phyloP scores from a whole-genome alignment of 371 early-diverging fungal species.

The Capillidium rhysosporum region DNA sequence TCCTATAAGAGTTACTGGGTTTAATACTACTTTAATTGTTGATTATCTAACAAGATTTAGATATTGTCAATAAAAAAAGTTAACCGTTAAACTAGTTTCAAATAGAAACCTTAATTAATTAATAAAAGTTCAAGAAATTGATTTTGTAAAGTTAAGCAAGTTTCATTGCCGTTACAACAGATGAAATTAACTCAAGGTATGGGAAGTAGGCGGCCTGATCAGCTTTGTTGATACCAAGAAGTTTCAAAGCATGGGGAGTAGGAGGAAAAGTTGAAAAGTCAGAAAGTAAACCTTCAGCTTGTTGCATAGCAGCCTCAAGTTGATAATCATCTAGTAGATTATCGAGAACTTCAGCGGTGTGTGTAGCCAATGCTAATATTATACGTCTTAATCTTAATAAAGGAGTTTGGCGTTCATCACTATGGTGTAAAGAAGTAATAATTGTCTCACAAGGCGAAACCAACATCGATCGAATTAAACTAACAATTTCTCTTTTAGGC shows the following conservation, averaged over 20 bases:
- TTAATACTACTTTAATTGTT: no score
- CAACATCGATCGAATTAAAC: constrained; percentile 55
- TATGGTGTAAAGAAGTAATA: constrained; percentile 17
- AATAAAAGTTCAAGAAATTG: no score
- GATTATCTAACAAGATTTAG: no score
- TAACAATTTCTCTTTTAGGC: constrained; percentile 67
- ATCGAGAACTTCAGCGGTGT: constrained; percentile 89
- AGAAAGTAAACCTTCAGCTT: not conserved
- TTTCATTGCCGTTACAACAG: not conserved
- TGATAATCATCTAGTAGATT: constrained; percentile 19
- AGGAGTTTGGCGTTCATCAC: constrained; percentile 15
- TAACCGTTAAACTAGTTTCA: no score
- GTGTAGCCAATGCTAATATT: constrained; percentile 86
- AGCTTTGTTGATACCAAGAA: not conserved
- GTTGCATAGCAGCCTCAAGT: not conserved
- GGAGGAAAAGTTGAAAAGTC: constrained; percentile 1
- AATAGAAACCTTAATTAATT: no score
- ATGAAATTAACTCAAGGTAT: constrained; percentile 4
- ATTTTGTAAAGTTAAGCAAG: not conserved
- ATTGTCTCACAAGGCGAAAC: constrained; percentile 22
- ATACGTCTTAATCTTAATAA: constrained; percentile 42
- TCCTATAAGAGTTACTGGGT: no score
- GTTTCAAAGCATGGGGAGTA: not conserved
- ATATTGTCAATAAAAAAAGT: no score
- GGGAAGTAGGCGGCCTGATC: not conserved